Evolutionary conservation across 345 rosid genomes (phyloP).

Genomic region (Rhodamnia argentea): DNA sequence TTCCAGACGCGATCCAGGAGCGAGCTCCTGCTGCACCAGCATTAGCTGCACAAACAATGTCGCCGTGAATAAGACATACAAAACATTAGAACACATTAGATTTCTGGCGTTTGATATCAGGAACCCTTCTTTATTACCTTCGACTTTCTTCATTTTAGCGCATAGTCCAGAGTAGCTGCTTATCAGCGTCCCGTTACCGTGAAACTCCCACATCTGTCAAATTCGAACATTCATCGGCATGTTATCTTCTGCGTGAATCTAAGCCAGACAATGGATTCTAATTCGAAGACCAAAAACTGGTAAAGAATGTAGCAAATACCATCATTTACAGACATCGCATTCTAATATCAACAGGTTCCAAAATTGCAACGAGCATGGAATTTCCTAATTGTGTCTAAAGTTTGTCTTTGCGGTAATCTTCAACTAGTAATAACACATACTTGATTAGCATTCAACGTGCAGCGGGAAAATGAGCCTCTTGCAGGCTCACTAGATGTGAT

Average conservation of each 20-base stretch:
- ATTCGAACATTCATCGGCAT: background rate
- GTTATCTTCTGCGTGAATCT: background rate
- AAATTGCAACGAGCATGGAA: background rate
- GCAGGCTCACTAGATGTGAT: conserved; percentile 51
- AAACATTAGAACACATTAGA: too few species aligned
- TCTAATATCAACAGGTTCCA: background rate
- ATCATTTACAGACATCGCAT: background rate
- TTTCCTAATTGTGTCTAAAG: background rate
- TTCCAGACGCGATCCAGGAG: conserved; percentile 89
- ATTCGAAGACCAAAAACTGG: background rate
- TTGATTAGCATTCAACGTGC: conserved; percentile 71
- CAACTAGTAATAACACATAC: conserved; percentile 14
- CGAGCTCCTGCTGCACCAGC: conserved; percentile 46
- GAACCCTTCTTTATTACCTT: conserved; percentile 24
- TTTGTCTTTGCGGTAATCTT: background rate
- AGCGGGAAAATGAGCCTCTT: conserved; percentile 50
- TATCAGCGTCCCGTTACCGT: conserved; percentile 39
- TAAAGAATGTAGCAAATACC: background rate
- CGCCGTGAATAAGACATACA: background rate
- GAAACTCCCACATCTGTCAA: conserved; percentile 76
- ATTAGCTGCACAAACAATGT: background rate
- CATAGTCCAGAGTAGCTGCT: conserved; percentile 84
- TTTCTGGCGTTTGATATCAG: background rate
- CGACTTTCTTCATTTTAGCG: conserved; percentile 32
- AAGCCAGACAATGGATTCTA: background rate